These are phyloP conservation scores for Malus domestica DNA, from an alignment of 306 rosid genomes.

Conservation along the genomic window ASM211411v1 NC_041793.1:11582501-11583000, in stretches of 20 bases:
- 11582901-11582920: slow-evolving; percentile 33
- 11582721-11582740: slow-evolving; percentile 17
- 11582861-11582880: slow-evolving; percentile 28
- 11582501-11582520: slow-evolving; percentile 30
- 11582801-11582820: too few species aligned
- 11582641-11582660: slow-evolving; percentile 36
- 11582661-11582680: slow-evolving; percentile 28
- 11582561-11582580: slow-evolving; percentile 24
- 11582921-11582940: slow-evolving; percentile 33
- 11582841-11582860: slow-evolving; percentile 33
- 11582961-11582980: slow-evolving; percentile 5
- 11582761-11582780: too few species aligned
- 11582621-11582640: slow-evolving; percentile 38
- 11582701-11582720: slow-evolving; percentile 28
- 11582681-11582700: slow-evolving; percentile 16
- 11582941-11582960: slow-evolving; percentile 30
- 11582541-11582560: slow-evolving; percentile 32
- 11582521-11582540: slow-evolving; percentile 44
- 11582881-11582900: slow-evolving; percentile 32
- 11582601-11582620: slow-evolving; percentile 36
- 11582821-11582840: slow-evolving; percentile 20
- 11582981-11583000: too few species aligned
- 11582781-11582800: too few species aligned
- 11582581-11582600: slow-evolving; percentile 23
- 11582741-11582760: too few species aligned